Conservation (phyloP, 2,329 filamentous ascomycete species). For the Paecilomyces fulvus region DNA sequence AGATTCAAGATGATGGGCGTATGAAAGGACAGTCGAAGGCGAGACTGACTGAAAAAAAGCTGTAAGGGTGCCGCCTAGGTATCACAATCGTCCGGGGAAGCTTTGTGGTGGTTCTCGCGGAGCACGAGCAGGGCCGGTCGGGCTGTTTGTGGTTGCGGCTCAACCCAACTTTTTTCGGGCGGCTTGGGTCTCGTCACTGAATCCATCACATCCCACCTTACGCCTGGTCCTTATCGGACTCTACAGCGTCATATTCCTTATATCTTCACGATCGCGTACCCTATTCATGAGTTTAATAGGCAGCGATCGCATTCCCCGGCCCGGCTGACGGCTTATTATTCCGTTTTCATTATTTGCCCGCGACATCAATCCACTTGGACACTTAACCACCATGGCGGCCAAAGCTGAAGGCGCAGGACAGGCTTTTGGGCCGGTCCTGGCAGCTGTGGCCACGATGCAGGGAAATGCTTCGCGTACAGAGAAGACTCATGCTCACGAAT, state of each 20-base stretch:
- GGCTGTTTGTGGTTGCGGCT: conserved; percentile 14
- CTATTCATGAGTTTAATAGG: conserved; percentile 5
- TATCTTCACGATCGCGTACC: neutral
- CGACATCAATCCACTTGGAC: conserved; percentile 15
- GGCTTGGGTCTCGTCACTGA: conserved; percentile 10
- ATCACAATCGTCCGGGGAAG: neutral
- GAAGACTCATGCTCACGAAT: conserved; percentile 87
- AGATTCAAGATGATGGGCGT: neutral
- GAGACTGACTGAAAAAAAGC: neutral
- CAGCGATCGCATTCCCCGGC: conserved; percentile 14
- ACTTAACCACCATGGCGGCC: conserved; percentile 52
- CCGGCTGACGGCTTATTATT: conserved; percentile 10
- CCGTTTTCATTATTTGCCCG: conserved; percentile 8
- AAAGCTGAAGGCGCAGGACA: conserved; percentile 55
- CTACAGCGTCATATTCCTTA: conserved; percentile 3
- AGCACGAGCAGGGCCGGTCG: neutral
- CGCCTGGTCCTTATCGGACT: conserved; percentile 4
- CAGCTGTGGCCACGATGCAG: conserved; percentile 84
- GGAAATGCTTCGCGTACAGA: conserved; percentile 69
- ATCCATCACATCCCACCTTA: conserved; percentile 18
- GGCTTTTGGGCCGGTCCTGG: conserved; percentile 75
- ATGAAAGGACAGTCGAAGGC: neutral
- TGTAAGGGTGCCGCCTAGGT: neutral
- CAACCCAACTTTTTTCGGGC: conserved; percentile 20
- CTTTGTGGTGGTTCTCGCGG: neutral